A percentile compares a stretch with the other conserved stretches of the same genome.
phyloP scores from a whole-genome alignment of 2,329 filamentous ascomycete species.

The Pseudofabraea citricarpa region DNA sequence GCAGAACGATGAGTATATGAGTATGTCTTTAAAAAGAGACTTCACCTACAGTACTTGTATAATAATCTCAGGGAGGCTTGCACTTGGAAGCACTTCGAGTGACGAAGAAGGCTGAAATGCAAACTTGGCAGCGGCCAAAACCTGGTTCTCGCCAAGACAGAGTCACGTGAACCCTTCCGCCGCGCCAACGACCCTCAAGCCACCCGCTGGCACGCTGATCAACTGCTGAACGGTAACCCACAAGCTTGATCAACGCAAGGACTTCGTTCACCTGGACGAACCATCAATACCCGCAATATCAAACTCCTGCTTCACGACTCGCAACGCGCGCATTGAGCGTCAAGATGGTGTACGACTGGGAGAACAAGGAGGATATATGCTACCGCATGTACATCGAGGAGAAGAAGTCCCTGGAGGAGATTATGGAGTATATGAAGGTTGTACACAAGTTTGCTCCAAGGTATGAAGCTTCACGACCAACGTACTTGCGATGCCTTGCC shows the following conservation, averaged over 20 bases:
- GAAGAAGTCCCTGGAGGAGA: constrained; percentile 66
- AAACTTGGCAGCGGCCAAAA: background rate
- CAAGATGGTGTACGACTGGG: constrained; percentile 55
- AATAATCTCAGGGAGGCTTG: too few relatives aligned
- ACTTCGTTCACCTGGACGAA: constrained; percentile 4
- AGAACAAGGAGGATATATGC: constrained; percentile 60
- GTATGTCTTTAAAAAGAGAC: too few relatives aligned
- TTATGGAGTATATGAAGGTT: constrained; percentile 65
- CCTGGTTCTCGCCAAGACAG: background rate
- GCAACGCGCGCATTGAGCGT: background rate
- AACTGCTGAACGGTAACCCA: constrained; percentile 3
- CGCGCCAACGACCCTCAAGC: background rate
- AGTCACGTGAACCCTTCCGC: background rate
- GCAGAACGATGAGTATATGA: too few relatives aligned
- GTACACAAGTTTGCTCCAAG: constrained; percentile 65
- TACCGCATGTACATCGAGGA: constrained; percentile 74
- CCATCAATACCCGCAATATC: background rate
- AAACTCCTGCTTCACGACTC: background rate
- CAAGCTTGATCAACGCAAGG: constrained; percentile 3
- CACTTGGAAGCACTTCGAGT: too few relatives aligned
- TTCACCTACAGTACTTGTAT: too few relatives aligned
- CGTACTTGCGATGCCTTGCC: constrained; percentile 1
- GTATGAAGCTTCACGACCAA: constrained; percentile 37
- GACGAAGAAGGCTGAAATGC: background rate
- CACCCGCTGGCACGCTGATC: background rate